Base-by-base conservation (phyloP, 345 rosid species). In the Mallotus nudiflorus region DNA sequence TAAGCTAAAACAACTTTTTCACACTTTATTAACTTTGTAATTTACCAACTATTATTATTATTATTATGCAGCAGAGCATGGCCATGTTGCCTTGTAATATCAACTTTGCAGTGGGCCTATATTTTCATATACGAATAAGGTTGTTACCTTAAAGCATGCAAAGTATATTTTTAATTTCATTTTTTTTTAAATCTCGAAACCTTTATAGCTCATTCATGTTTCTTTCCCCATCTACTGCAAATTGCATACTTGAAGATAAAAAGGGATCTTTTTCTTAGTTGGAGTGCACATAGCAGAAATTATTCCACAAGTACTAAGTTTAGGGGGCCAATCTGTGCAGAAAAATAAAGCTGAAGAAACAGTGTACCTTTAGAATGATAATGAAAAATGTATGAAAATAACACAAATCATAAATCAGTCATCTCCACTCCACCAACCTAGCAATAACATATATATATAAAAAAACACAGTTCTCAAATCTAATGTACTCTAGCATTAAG, bases 111-210 rank as follows among this genome's bases (percentile, higher is more conserved):
- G 42, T 42, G 65, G 65, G 44, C 31, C 48, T 62, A 24, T 6
- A 44, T 62, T 18, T 42, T 63, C 37, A 24, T 15, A 25, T 63
- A n/a, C n/a, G n/a, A 27, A 45, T 63, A 63, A 45, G 52, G 35
- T 44, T 63, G 37, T 63, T 25, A 57, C 62, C 62, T 57, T 57
- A 62, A 62, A 62, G 33, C 24, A 25, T 37, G 29, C n/a, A 22
- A 45, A 25, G 31, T 62, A 44, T 62, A 44, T 62, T 20, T 33
- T 33, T 33, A 3, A 2, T 33, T 33, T 33, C 37, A 3, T 33
- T 6, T 33, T 33, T 6, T 33, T 33, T 33, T 33, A 33, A 33
- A 6, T 33, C 37, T 55, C 5, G 3, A 55, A 54, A 25, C 8
- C 33, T 12, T 55, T 25, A 7, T 55, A 4, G 35, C 18, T 55